Evolutionary conservation across 495 filamentous ascomycete genomes (phyloP).

Genomic region (Terfezia claveryi): DNA sequence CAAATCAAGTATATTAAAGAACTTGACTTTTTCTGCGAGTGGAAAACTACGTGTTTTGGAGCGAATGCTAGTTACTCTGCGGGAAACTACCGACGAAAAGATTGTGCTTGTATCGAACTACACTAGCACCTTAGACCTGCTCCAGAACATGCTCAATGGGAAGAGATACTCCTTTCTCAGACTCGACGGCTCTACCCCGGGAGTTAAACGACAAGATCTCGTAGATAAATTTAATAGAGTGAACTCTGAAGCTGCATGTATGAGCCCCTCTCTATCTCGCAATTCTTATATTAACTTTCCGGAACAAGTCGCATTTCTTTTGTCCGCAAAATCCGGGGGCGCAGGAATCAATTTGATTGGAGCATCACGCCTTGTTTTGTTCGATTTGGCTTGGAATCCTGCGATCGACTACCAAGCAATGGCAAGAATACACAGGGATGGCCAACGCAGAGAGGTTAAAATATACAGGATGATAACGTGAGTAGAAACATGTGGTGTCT

Average conservation of each 20-base stretch:
- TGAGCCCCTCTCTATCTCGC: neutral
- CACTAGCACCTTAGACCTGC: slow-evolving; percentile 51
- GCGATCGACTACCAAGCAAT: slow-evolving; percentile 67
- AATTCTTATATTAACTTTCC: slow-evolving; percentile 24
- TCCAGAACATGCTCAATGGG: slow-evolving; percentile 40
- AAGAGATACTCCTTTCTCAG: slow-evolving; percentile 45
- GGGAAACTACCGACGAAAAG: slow-evolving; percentile 42
- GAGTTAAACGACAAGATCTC: slow-evolving; percentile 44
- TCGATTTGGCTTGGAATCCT: slow-evolving; percentile 72
- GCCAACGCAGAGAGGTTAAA: slow-evolving; percentile 45
- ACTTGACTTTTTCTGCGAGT: slow-evolving; percentile 29
- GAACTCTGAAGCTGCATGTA: slow-evolving; percentile 5
- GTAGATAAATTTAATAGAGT: slow-evolving; percentile 58
- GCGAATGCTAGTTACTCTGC: slow-evolving; percentile 39
- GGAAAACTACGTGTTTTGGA: slow-evolving; percentile 55
- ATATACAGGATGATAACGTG: slow-evolving; percentile 51
- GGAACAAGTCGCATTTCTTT: slow-evolving; percentile 43
- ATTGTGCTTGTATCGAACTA: slow-evolving; percentile 68
- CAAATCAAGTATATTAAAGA: neutral
- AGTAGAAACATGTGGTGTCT: neutral
- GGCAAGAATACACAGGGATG: slow-evolving; percentile 63
- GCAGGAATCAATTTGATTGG: slow-evolving; percentile 60
- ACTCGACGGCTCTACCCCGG: slow-evolving; percentile 50
- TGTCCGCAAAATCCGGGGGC: slow-evolving; percentile 60
- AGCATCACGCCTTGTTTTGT: slow-evolving; percentile 51